Conservation (phyloP, 495 filamentous ascomycete species). For the Penicillium chermesinum region DNA sequence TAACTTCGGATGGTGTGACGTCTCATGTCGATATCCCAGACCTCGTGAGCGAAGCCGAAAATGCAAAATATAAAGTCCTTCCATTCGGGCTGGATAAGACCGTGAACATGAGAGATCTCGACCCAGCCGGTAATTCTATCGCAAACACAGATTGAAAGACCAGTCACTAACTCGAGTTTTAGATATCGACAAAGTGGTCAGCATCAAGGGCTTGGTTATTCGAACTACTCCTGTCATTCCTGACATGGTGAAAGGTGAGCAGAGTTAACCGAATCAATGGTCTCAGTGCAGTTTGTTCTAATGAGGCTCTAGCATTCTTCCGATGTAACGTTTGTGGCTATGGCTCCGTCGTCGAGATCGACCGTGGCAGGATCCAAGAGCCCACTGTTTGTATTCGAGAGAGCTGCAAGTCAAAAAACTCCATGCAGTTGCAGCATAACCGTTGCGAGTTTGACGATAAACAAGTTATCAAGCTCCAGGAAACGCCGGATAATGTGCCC, state of each 20-base stretch:
- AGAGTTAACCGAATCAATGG: not conserved
- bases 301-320: constrained; percentile 65
- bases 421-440: constrained; percentile 98
- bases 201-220: constrained; percentile 95
- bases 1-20: constrained; percentile 68
- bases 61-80: constrained; percentile 75
- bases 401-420: constrained; percentile 81
- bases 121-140: constrained; percentile 63
- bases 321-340: constrained; percentile 88
- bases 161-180: not conserved
- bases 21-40: constrained; percentile 75
- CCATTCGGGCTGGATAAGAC: constrained; percentile 84
- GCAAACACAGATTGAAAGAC: not conserved
- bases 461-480: constrained; percentile 97
- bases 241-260: constrained; percentile 83
- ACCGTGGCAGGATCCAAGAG: constrained; percentile 93
- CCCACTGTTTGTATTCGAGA: constrained; percentile 83
- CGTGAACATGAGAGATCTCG: constrained; percentile 91
- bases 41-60: constrained; percentile 59
- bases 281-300: not conserved
- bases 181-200: constrained; percentile 95
- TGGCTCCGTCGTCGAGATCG: constrained; percentile 82
- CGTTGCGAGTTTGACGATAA: constrained; percentile 93
- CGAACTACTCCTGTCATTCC: constrained; percentile 93
- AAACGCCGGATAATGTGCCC: constrained; percentile 90